These are phyloP conservation scores for Neoboletus subvelutipes DNA, from an alignment of 768 basidiomycete genomes.

Conservation along the genomic window DNA sequence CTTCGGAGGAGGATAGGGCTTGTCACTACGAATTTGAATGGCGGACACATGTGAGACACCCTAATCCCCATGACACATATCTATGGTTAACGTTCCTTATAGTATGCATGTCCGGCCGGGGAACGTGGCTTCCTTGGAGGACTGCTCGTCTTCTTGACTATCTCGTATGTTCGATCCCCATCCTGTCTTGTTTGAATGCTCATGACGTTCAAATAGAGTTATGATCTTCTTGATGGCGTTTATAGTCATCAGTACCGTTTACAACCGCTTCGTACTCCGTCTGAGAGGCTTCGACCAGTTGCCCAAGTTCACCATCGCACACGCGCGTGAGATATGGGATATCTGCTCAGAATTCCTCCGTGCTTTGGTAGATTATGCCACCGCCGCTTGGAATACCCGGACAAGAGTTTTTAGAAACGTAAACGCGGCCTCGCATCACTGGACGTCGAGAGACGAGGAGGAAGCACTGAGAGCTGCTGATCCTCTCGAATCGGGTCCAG, in stretches of 20 bases:
- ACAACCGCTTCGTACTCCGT: constrained; percentile 75
- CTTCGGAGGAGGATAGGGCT: constrained; percentile 56
- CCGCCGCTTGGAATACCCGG: constrained; percentile 19
- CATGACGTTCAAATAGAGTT: constrained; percentile 38
- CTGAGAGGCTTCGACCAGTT: constrained; percentile 72
- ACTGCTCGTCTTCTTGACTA: constrained; percentile 54
- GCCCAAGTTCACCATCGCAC: constrained; percentile 52
- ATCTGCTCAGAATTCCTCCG: constrained; percentile 22
- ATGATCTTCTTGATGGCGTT: constrained; percentile 61
- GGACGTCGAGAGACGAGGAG: constrained; percentile 34
- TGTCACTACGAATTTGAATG: constrained; percentile 85
- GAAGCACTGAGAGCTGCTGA: constrained; percentile 25
- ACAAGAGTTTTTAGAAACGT: constrained; percentile 10
- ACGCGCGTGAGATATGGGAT: constrained; percentile 23
- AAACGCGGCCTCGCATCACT: constrained; percentile 31
- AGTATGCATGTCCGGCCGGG: constrained; percentile 74
- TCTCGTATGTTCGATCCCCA: constrained; percentile 48
- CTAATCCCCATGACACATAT: neutral
- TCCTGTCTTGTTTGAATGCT: neutral
- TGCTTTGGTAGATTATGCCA: constrained; percentile 10
- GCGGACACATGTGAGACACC: constrained; percentile 66
- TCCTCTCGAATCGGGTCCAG: constrained; percentile 20
- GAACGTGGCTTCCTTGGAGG: constrained; percentile 51
- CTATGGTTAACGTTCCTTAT: neutral
- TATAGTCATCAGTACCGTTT: constrained; percentile 66